Percentiles rank a stretch among this genome's conserved stretches.
These are phyloP conservation scores for Aspergillus sp. DNA, from an alignment of 2,329 filamentous ascomycete genomes.

Conservation along the genomic window DNA sequence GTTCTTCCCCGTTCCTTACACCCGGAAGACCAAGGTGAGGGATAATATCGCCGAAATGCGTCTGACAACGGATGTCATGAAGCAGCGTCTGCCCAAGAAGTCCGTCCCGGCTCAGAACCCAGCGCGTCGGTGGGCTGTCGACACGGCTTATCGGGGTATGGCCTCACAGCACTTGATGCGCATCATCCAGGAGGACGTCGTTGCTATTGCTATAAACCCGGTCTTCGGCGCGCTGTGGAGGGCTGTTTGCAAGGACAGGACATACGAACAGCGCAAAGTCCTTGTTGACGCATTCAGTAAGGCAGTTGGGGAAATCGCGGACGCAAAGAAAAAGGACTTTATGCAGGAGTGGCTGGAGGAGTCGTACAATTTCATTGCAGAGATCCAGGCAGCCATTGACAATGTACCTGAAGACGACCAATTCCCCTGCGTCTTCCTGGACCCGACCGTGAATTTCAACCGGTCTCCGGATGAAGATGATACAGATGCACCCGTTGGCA, in stretches of 20 bases:
- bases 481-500: background rate
- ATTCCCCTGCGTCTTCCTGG: constrained; percentile 52
- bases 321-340: constrained; percentile 33
- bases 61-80: constrained; percentile 20
- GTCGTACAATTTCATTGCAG: constrained; percentile 51
- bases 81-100: constrained; percentile 37
- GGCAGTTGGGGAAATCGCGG: constrained; percentile 38
- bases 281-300: constrained; percentile 46
- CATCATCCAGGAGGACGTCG: constrained; percentile 48
- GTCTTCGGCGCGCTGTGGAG: constrained; percentile 54
- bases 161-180: constrained; percentile 42
- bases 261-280: constrained; percentile 41
- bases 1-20: background rate
- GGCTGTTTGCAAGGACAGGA: constrained; percentile 49
- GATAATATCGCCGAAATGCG: constrained; percentile 16
- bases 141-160: constrained; percentile 40
- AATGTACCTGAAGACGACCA: constrained; percentile 38
- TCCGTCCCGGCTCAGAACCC: constrained; percentile 24
- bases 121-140: constrained; percentile 40
- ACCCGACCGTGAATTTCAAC: constrained; percentile 48
- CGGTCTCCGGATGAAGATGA: background rate
- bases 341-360: constrained; percentile 53
- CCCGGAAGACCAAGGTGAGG: background rate
- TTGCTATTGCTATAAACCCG: constrained; percentile 49
- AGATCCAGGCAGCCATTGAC: constrained; percentile 43